Conservation (phyloP, 768 basidiomycete genomes). For the Hirschioporus abietinus region DNA sequence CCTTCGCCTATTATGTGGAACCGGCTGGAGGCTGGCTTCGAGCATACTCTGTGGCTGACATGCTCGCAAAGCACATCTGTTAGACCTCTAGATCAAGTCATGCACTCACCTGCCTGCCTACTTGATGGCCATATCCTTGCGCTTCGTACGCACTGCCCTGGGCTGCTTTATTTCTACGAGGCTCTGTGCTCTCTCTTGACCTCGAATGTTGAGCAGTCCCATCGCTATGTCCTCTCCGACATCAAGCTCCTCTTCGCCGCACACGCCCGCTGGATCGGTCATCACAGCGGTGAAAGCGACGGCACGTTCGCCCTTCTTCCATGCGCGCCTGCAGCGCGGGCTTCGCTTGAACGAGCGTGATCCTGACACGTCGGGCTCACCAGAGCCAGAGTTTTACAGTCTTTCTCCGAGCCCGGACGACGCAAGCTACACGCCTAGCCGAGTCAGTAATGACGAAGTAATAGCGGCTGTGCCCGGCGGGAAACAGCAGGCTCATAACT, state of each 20-base stretch:
- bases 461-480: not conserved
- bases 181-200: not conserved
- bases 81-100: not conserved
- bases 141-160: not conserved
- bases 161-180: not conserved
- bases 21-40: not conserved
- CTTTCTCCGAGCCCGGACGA: not conserved
- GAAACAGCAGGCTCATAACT: not conserved
- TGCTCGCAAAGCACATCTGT: not conserved
- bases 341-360: not conserved
- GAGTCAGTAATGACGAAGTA: not conserved
- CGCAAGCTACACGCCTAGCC: not conserved
- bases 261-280: conserved; percentile 3
- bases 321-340: conserved; percentile 1
- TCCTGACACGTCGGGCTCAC: not conserved
- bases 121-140: not conserved
- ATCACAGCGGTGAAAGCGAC: conserved; percentile 1
- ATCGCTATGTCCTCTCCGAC: not conserved
- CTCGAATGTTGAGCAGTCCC: not conserved
- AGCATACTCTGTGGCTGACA: not conserved
- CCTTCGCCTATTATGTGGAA: not conserved
- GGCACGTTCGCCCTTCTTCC: conserved; percentile 3
- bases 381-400: not conserved
- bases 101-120: not conserved
- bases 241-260: not conserved